A percentile compares a stretch with the other conserved stretches of the same genome.
Conservation (phyloP, 345 rosid species). For the Aquilaria yunnanensis region DNA sequence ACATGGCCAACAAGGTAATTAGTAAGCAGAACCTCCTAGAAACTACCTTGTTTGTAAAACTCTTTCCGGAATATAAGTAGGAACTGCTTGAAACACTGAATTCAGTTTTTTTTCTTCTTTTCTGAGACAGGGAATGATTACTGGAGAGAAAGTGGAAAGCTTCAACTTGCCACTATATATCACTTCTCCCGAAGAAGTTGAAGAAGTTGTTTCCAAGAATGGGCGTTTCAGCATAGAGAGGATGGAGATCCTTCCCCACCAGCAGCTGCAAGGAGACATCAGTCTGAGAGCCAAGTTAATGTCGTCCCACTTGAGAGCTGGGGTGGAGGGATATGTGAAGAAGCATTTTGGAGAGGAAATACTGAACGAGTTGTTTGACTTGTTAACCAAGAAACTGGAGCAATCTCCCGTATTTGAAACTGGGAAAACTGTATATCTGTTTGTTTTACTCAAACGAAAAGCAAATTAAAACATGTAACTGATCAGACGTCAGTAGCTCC, state of each 20-base stretch:
- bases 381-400: neutral
- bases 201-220: neutral
- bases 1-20: slow-evolving; percentile 24
- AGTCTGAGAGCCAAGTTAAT: neutral
- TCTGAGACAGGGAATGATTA: neutral
- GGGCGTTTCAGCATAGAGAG: slow-evolving; percentile 3
- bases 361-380: neutral
- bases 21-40: too few species aligned
- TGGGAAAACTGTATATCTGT: neutral
- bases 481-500: neutral
- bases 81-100: neutral
- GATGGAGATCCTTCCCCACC: neutral
- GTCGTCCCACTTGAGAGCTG: slow-evolving; percentile 2
- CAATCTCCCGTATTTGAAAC: neutral
- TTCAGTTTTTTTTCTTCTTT: neutral
- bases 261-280: neutral
- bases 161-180: neutral
- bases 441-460: neutral
- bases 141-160: neutral
- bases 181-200: neutral
- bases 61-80: neutral
- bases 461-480: neutral
- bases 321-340: neutral
- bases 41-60: neutral
- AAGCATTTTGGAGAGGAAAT: slow-evolving; percentile 1